Percentiles rank a stretch among this genome's conserved stretches.
Evolutionary conservation across 495 filamentous ascomycete species (phyloP).

Genomic region (Margaritispora aquatica): DNA sequence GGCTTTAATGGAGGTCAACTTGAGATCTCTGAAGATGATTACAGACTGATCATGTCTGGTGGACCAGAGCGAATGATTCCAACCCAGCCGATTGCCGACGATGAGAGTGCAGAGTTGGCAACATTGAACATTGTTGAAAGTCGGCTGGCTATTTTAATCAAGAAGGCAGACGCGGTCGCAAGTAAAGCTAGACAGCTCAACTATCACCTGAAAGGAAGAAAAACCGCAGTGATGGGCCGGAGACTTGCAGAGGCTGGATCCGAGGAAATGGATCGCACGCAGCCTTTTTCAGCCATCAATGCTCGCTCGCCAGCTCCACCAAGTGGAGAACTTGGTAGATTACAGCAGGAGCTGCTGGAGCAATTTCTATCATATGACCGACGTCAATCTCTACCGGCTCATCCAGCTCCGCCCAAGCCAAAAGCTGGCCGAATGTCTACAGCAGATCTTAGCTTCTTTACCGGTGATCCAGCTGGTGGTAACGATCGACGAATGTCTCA

Average conservation of each 20-base stretch:
- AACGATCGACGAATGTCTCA: slow-evolving; percentile 12
- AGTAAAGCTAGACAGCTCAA: slow-evolving; percentile 75
- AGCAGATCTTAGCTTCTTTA: neutral
- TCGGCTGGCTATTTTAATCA: slow-evolving; percentile 65
- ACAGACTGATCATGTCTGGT: slow-evolving; percentile 71
- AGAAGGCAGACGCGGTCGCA: slow-evolving; percentile 73
- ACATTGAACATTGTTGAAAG: slow-evolving; percentile 78
- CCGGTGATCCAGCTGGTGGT: slow-evolving; percentile 4
- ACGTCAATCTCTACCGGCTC: neutral
- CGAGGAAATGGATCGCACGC: neutral
- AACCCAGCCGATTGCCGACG: slow-evolving; percentile 74
- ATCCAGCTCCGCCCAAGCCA: neutral
- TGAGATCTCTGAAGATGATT: slow-evolving; percentile 85
- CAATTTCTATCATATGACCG: slow-evolving; percentile 17
- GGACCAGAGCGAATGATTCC: slow-evolving; percentile 80
- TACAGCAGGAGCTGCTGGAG: slow-evolving; percentile 22
- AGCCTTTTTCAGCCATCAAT: slow-evolving; percentile 18
- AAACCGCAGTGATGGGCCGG: slow-evolving; percentile 60
- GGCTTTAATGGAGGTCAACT: slow-evolving; percentile 73
- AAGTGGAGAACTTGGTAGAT: slow-evolving; percentile 12
- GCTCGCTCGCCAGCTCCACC: slow-evolving; percentile 6
- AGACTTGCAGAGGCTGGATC: slow-evolving; percentile 14
- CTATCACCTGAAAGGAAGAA: slow-evolving; percentile 70
- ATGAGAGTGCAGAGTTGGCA: slow-evolving; percentile 78
- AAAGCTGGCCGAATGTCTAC: slow-evolving; percentile 13